Base-by-base conservation (phyloP, 345 rosid genomes). In the Citrus australasica region DNA sequence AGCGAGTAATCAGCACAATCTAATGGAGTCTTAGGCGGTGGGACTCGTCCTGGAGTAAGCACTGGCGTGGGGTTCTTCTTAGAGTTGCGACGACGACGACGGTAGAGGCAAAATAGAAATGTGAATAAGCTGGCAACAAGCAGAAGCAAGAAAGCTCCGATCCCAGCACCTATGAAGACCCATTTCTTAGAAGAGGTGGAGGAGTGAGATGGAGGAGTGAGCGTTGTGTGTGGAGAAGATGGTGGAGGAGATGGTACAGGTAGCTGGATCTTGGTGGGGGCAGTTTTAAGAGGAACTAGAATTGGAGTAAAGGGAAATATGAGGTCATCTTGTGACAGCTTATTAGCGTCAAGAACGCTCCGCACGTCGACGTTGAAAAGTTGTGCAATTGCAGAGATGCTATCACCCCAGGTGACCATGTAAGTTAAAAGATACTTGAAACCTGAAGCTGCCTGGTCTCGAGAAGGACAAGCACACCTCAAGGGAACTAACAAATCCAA, bases 401-500 rank as follows among this genome's bases (percentile, higher is more conserved):
- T 1, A 62, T 95, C 90, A 28, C 82, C 88, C 87, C 59, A 51
- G 11, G 82, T 76, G 75, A 87, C 86, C 46, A 89, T 58, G 77
- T 90, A 95, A 19, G 89, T 78, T 78, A 95, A 81, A 77, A 93
- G 82, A 74, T 90, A 91, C 17, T 69, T 88, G 67, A 84, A 73
- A 5, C 94, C 94, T 17, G 78, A 79, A 70, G 89, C 81, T 56
- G 75, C 74, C 83, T 95, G 99, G 68, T 69, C 85, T 2, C 67
- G 53, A 28, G 96, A 86, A 35, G 99, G 97, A 37, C 98, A 95
- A 55, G 97, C 98, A 67, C 99, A 95, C 66, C 94, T 83, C 32
- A 95, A 86, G 22, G 99, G 98, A 42, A 86, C 93, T 4, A 69
- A 61, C 19, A 93, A 84, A 17, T 46, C 22, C 75, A 74, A 3